phyloP scores from a whole-genome alignment of 2,329 filamentous ascomycete genomes.

The Sphaceloma murrayae region DNA sequence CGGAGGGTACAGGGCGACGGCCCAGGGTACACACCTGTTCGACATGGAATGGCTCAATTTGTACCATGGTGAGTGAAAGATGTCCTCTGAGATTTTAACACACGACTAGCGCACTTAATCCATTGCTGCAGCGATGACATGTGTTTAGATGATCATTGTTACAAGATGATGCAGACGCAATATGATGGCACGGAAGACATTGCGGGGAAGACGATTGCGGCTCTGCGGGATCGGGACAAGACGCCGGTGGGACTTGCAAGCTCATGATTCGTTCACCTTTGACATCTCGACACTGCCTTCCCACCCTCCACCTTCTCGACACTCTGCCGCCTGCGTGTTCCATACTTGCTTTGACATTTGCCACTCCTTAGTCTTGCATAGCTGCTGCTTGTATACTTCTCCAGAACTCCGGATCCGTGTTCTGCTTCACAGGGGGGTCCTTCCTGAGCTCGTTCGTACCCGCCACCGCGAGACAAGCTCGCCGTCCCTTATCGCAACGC shows the following conservation, averaged over 20 bases:
- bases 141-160: too few species aligned
- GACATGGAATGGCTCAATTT: conserved; percentile 56
- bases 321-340: neutral
- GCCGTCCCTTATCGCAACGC: conserved; percentile 2
- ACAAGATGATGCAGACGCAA: too few species aligned
- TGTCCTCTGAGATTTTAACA: neutral
- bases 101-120: neutral
- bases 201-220: conserved; percentile 7
- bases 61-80: conserved; percentile 39
- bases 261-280: conserved; percentile 11
- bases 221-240: conserved; percentile 8
- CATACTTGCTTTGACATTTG: neutral
- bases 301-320: neutral
- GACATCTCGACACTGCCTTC: conserved; percentile 3
- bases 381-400: neutral
- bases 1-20: conserved; percentile 21
- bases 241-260: conserved; percentile 5
- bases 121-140: too few species aligned
- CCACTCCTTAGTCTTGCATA: neutral
- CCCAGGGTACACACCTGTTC: conserved; percentile 49
- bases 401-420: too few species aligned
- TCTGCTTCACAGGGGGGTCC: too few species aligned
- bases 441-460: neutral
- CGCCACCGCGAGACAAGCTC: neutral
- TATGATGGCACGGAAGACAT: neutral